Conservation (phyloP, 768 basidiomycete species). For the Trichaptum fuscoviolaceum region DNA sequence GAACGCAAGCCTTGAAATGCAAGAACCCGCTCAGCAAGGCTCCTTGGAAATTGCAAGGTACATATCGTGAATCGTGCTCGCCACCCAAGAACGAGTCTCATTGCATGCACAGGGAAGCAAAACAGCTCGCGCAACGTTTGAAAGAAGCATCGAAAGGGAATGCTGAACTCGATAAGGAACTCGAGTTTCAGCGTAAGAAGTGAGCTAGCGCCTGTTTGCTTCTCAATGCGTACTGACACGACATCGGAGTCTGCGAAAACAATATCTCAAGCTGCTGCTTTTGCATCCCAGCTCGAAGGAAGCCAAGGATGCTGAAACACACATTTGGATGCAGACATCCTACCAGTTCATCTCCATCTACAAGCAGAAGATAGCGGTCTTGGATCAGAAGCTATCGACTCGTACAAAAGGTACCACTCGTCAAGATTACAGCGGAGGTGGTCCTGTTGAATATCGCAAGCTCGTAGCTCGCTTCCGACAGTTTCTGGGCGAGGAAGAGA, state of each 20-base stretch:
- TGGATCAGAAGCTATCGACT: conserved; percentile 43
- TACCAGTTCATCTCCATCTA: conserved; percentile 80
- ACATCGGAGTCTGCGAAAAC: conserved; percentile 54
- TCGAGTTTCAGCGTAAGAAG: background rate
- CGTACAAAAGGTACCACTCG: conserved; percentile 2
- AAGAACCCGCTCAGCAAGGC: background rate
- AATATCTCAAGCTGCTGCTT: conserved; percentile 65
- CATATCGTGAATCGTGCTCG: background rate
- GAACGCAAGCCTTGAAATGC: background rate
- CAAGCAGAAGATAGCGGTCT: conserved; percentile 64
- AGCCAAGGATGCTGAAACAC: conserved; percentile 74
- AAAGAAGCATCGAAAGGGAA: background rate
- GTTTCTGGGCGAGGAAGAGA: conserved; percentile 86
- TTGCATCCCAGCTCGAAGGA: conserved; percentile 64
- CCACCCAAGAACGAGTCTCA: background rate
- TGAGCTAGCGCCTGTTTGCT: background rate
- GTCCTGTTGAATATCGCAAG: conserved; percentile 80
- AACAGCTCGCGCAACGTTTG: background rate
- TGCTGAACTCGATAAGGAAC: background rate
- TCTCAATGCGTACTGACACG: background rate
- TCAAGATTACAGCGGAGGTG: conserved; percentile 19
- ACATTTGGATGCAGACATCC: conserved; percentile 91
- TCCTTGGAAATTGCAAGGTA: background rate
- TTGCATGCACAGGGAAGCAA: background rate
- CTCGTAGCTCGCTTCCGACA: conserved; percentile 83